These are phyloP conservation scores for Fimicolochytrium jonesii DNA, from an alignment of 192 early-diverging fungal species.

Conservation along the genomic window DNA sequence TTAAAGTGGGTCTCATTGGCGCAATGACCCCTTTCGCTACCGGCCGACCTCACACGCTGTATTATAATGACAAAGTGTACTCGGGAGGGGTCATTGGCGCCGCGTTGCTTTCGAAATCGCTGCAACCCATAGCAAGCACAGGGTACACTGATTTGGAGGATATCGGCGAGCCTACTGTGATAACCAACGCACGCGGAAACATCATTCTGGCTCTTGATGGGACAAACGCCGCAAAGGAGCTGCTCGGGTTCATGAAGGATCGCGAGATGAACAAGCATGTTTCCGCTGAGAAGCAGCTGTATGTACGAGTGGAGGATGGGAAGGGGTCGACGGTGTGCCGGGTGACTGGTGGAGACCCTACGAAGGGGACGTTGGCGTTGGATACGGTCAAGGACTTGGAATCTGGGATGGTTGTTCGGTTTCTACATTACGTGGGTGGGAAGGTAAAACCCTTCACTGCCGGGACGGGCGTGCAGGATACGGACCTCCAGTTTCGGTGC, in stretches of 20 bases:
- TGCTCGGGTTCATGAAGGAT: slow-evolving; percentile 16
- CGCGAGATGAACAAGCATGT: slow-evolving; percentile 8
- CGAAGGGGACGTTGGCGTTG: slow-evolving; percentile 38
- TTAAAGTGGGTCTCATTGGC: slow-evolving; percentile 34
- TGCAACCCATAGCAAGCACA: neutral
- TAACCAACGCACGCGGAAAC: slow-evolving; percentile 36
- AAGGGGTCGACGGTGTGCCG: slow-evolving; percentile 29
- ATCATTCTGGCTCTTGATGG: slow-evolving; percentile 29
- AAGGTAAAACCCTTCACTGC: neutral
- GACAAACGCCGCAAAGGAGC: slow-evolving; percentile 23
- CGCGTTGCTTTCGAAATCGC: neutral
- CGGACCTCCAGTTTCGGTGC: neutral
- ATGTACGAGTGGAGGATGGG: slow-evolving; percentile 12
- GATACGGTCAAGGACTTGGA: slow-evolving; percentile 34
- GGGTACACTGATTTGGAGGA: slow-evolving; percentile 1
- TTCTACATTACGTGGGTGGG: neutral
- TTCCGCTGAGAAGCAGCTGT: slow-evolving; percentile 22
- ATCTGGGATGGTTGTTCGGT: slow-evolving; percentile 26
- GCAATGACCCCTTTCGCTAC: slow-evolving; percentile 36
- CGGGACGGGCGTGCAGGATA: too few relatives aligned
- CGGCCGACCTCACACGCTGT: slow-evolving; percentile 29
- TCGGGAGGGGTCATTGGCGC: slow-evolving; percentile 28
- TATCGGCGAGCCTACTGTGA: slow-evolving; percentile 24
- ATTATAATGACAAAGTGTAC: slow-evolving; percentile 26
- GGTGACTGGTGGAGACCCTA: slow-evolving; percentile 36